Evolutionary conservation across 768 basidiomycete species (phyloP).

Genomic region (Coprinopsis cinerea): DNA sequence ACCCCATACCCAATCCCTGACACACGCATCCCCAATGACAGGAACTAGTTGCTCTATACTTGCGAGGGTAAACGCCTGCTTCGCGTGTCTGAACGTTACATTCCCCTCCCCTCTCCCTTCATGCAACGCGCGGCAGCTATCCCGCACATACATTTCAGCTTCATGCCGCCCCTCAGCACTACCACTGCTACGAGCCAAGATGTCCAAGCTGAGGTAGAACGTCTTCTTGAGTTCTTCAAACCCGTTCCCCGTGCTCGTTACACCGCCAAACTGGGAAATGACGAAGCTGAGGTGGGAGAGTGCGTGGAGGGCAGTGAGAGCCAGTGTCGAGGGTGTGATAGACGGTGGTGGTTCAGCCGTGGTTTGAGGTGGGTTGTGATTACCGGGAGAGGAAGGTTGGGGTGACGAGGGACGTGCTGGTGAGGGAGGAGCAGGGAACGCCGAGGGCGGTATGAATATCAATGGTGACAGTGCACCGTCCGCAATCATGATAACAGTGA

Average conservation of each 20-base stretch:
- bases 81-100: conserved; percentile 22
- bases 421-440: too few species aligned
- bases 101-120: conserved; percentile 20
- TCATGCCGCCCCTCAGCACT: conserved; percentile 15
- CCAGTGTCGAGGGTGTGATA: conserved; percentile 41
- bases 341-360: conserved; percentile 21
- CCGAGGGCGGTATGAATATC: conserved; percentile 48
- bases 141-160: conserved; percentile 25
- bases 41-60: conserved; percentile 76
- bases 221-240: conserved; percentile 70
- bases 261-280: conserved; percentile 74
- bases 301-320: conserved; percentile 46
- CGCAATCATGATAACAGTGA: conserved; percentile 62
- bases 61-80: conserved; percentile 62
- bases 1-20: conserved; percentile 52
- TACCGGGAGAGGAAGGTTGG: too few species aligned
- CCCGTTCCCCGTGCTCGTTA: conserved; percentile 46
- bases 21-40: conserved; percentile 43
- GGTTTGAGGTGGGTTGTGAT: too few species aligned
- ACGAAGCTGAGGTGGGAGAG: conserved; percentile 71
- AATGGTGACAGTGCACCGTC: conserved; percentile 54
- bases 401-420: too few species aligned
- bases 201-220: conserved; percentile 74
- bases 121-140: conserved; percentile 20
- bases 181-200: conserved; percentile 43